Base-by-base conservation (phyloP, 2,329 filamentous ascomycete species). In the Chrysoporthe puriensis region DNA sequence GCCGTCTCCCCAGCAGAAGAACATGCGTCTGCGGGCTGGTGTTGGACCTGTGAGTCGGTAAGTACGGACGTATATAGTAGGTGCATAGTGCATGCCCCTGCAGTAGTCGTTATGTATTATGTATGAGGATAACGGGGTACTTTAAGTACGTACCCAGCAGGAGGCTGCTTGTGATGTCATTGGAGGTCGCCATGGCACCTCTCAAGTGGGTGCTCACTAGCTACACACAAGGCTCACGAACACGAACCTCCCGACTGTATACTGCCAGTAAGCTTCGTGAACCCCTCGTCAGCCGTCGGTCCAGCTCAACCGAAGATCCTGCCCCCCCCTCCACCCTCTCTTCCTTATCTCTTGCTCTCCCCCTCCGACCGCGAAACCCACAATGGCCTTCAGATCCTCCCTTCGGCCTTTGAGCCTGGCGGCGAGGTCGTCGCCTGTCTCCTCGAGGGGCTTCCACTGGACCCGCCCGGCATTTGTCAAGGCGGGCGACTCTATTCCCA, bases 401-500 rank as follows among this genome's bases (percentile, higher is more conserved):
- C 62, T 71, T 14, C 65, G 69, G 40, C 68, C 67, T 32, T 13
- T 66, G 21, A 58, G 36, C 56, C 18, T 68, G 32, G 66, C 68
- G 42, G 64, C 64, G 50, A 67, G 67, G 57, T 69, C 66, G 26
- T 62, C 63, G 32, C 56, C 65, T 32, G 61, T 59, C n/a, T 68
- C 66, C 52, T 48, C 66, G 16, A 70, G 72, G n/a, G 63, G 56
- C 73, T 94, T 94, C 83, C 90, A 93, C 82, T 82, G 84, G 71
- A 88, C 90, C 46, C 79, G 86, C 59, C 84, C 84, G 60, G 83
- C 83, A 56, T 82, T 87, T 72, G 91, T 98, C 77, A 86, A 91
- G 74, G 89, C 89, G 69, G 94, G 94, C 75, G 94, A 97, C 78
- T 81, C 85, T 72, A 84, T 98, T 66, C 96, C 95, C 57, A 82